Base-by-base conservation (phyloP, 352 stramenopile species). In the Globisporangium paroecandrum region DNA sequence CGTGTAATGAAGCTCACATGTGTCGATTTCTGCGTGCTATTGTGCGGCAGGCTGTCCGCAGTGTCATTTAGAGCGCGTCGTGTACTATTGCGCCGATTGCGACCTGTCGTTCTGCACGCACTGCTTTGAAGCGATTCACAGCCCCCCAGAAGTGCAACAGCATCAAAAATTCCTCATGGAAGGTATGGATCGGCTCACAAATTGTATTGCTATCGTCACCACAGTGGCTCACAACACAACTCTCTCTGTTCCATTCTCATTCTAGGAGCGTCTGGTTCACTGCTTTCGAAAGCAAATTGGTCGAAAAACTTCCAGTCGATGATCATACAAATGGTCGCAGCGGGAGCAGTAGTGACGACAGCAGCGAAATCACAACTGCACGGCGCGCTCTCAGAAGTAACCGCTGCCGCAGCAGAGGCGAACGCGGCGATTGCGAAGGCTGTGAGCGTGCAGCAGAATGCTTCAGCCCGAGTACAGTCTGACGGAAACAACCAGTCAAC, bases 31-130 rank as follows among this genome's bases (percentile, higher is more conserved):
- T 27, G 15, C n/a, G 32, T 43, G 29, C 24, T 24, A 3, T 54
- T n/a, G 34, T 15, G 70, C 12, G 38, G 9, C n/a, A 93, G 82
- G 70, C n/a, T 93, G 85, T 66, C 81, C 72, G 20, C 82, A 87
- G 25, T 93, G 85, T 36, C 80, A 87, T 36, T 5, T 79, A n/a
- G 69, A 81, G 2, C 75, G 25, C 18, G 66, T 86, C 4, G 57
- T 62, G 0, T 81, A 77, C 62, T 91, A 76, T 75, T 93, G 85
- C 68, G 51, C 72, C 5, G 70, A 86, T 27, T 93, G 85, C 51
- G 77, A 91, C 25, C 58, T 91, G 59, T 77, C 73, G n/a, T 91
- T 94, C 62, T 94, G 85, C 58, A 47, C 27, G 0, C 55, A 64
- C n/a, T 94, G 85, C 36, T 87, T 82, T 43, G 41, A 71, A 1